Evolutionary conservation across 2,329 filamentous ascomycete genomes (phyloP).

Genomic region (Neopestalotiopsis clavispora): DNA sequence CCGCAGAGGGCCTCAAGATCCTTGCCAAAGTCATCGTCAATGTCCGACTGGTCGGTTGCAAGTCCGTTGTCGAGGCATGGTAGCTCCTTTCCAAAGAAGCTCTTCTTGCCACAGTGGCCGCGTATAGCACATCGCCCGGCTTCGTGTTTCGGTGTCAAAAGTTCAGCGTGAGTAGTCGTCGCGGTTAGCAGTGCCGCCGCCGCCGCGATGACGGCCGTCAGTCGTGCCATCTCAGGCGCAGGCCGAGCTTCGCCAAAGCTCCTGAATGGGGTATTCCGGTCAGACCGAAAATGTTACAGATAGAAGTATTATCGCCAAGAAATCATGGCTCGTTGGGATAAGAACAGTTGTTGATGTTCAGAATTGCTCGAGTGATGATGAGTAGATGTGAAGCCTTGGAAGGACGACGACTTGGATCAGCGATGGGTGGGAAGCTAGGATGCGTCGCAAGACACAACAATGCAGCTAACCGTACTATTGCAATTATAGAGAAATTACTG

Average conservation of each 20-base stretch:
- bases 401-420: not conserved
- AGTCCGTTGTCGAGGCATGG: conserved; percentile 91
- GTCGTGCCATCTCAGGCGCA: conserved; percentile 40
- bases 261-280: not conserved
- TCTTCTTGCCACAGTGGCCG: conserved; percentile 88
- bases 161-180: conserved; percentile 31
- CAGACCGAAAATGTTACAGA: not conserved
- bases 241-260: not conserved
- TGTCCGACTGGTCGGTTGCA: conserved; percentile 67
- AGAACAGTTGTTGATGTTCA: conserved; percentile 1
- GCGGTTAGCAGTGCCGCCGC: conserved; percentile 40
- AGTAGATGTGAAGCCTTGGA: not conserved
- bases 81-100: conserved; percentile 86
- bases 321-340: not conserved
- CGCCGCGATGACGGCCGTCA: conserved; percentile 38
- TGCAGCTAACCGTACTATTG: not conserved
- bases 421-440: not conserved
- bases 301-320: not conserved
- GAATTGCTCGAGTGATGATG: not conserved
- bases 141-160: conserved; percentile 72
- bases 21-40: conserved; percentile 68
- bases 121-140: conserved; percentile 87
- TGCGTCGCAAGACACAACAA: not conserved
- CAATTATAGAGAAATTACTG: not conserved
- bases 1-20: conserved; percentile 88